Percentiles rank a stretch among this genome's conserved stretches.
Evolutionary conservation across 2,329 filamentous ascomycete species (phyloP).

Genomic region (Fusarium humuli): DNA sequence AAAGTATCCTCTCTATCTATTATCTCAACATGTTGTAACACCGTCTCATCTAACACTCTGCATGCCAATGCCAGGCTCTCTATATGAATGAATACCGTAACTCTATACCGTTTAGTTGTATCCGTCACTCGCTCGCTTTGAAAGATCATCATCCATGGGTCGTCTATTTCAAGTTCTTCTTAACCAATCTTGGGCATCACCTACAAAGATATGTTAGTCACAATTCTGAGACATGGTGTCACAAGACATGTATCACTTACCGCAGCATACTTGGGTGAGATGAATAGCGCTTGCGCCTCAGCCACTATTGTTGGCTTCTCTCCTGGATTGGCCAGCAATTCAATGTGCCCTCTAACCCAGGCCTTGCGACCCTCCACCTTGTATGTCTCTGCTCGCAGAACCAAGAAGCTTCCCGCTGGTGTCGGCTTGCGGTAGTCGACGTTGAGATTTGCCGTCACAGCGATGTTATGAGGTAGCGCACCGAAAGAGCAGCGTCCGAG

Average conservation of each 20-base stretch:
- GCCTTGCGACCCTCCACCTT: slow-evolving; percentile 94
- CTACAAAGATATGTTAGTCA: slow-evolving; percentile 35
- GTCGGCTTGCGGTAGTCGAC: slow-evolving; percentile 86
- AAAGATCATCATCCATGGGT: slow-evolving; percentile 20
- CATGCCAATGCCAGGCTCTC: slow-evolving; percentile 11
- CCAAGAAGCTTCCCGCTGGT: slow-evolving; percentile 78
- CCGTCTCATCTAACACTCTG: slow-evolving; percentile 1
- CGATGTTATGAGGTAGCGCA: slow-evolving; percentile 85
- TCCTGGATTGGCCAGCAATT: slow-evolving; percentile 74
- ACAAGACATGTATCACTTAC: slow-evolving; percentile 60
- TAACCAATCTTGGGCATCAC: slow-evolving; percentile 50
- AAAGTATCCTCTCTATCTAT: slow-evolving; percentile 11
- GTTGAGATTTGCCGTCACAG: slow-evolving; percentile 86
- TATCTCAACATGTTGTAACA: slow-evolving; percentile 23
- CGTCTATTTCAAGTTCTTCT: slow-evolving; percentile 11
- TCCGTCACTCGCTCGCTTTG: slow-evolving; percentile 31
- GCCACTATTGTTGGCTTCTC: slow-evolving; percentile 76
- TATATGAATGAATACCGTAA: slow-evolving; percentile 10
- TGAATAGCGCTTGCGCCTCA: slow-evolving; percentile 86
- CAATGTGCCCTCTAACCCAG: slow-evolving; percentile 89
- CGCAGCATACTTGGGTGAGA: slow-evolving; percentile 86
- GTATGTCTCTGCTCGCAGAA: slow-evolving; percentile 81
- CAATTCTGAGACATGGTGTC: not conserved
- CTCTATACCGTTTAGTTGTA: slow-evolving; percentile 16
- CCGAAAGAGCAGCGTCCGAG: slow-evolving; percentile 89